Base-by-base conservation (phyloP, 371 early-diverging fungal genomes). In the Nematocida sp. region DNA sequence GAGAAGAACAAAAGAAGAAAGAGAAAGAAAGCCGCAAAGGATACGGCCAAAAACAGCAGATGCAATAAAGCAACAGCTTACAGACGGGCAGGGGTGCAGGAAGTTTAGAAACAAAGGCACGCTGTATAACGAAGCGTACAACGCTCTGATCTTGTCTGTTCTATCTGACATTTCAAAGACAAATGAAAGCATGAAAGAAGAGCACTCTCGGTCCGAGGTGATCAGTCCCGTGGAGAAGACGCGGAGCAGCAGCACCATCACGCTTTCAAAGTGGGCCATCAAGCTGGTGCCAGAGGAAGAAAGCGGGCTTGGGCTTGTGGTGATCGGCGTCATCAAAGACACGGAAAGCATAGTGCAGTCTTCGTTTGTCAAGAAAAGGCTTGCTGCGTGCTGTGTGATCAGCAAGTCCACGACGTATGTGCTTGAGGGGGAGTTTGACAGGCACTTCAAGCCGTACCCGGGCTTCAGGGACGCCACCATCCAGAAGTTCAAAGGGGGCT, bases 331-430 rank as follows among this genome's bases (percentile, higher is more conserved):
- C 17, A 55, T 66, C 15, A 45, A 55, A 48, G 56, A 32, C 27
- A 55, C 38, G 0, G 19, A 55, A 8, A 41, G 55, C 27, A 66
- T 66, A 23, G 55, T 55, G 3, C 66, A 66, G 34, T 54, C 55
- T 46, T 66, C 66, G 11, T 66, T 66, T 29, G 55, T 66, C 8
- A 66, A 66, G 27, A 55, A 66, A 46, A 53, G 66, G 46, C 21
- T 55, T 2, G 38, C 54, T 32, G 7, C 56, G 15, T 41, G 31
- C 40, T 43, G 27, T 25, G 45, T 66, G 7, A 55, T 66, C 27
- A 56, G 57, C 17, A 66, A 53, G n/a, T 54, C 21, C 55, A 66
- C 66, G 27, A 66, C 23, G 45, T 66, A 66, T 27, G 13, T 34
- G 5, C 43, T 66, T 5, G 66, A 53, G 19, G 52, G 45, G 13